These are phyloP conservation scores for Clathrospora elynae DNA, from an alignment of 2,329 filamentous ascomycete species.

Conservation along the genomic window DNA sequence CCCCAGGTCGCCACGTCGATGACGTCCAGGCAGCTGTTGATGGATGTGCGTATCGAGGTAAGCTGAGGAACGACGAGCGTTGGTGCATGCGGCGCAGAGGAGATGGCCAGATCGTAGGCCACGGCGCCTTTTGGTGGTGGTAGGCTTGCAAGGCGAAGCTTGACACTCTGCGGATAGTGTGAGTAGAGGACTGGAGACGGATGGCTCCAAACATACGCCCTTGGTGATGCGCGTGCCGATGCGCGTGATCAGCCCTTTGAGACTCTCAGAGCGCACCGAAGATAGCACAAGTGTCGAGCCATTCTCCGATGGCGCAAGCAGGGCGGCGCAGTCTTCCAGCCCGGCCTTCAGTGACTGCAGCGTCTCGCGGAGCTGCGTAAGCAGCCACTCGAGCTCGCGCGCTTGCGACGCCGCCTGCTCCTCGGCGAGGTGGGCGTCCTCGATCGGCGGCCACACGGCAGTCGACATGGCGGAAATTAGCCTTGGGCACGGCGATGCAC, in stretches of 20 bases:
- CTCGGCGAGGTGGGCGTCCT: conserved; percentile 55
- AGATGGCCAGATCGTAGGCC: conserved; percentile 59
- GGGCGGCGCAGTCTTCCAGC: conserved; percentile 84
- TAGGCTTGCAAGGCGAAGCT: conserved; percentile 75
- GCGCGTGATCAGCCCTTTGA: conserved; percentile 91
- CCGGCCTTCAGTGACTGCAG: conserved; percentile 68
- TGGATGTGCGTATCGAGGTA: conserved; percentile 71
- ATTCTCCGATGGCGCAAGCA: conserved; percentile 82
- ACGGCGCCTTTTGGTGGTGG: conserved; percentile 58
- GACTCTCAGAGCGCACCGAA: conserved; percentile 81
- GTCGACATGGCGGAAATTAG: conserved; percentile 58
- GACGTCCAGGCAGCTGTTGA: conserved; percentile 83
- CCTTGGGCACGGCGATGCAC: conserved; percentile 5
- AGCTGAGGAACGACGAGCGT: conserved; percentile 71
- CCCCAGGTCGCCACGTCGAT: conserved; percentile 78
- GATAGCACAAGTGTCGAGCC: conserved; percentile 89
- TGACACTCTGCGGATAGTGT: conserved; percentile 63
- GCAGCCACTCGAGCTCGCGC: conserved; percentile 67
- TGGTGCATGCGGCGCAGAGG: conserved; percentile 59
- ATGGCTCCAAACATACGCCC: conserved; percentile 65
- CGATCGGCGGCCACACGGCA: conserved; percentile 64
- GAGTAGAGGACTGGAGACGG: conserved; percentile 21
- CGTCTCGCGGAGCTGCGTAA: conserved; percentile 64
- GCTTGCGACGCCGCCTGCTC: conserved; percentile 60
- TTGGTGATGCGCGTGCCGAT: conserved; percentile 91